Evolutionary conservation across 148 eudicot species (phyloP).

Genomic region (Persicaria tinctoria): DNA sequence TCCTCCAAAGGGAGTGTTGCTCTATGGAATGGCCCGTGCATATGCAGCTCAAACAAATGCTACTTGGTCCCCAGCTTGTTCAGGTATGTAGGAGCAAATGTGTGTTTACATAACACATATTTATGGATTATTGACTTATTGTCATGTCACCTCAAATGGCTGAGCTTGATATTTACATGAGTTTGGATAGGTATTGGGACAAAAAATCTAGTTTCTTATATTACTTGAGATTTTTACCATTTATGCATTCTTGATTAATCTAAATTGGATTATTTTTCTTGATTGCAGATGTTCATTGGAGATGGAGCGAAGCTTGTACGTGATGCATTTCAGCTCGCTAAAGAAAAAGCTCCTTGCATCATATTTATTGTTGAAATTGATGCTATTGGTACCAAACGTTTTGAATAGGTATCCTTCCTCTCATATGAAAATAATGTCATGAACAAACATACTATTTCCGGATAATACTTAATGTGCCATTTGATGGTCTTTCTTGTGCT

Average conservation of each 20-base stretch:
- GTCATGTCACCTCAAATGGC: no score
- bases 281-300: slow-evolving; percentile 81
- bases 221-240: no score
- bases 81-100: slow-evolving; percentile 39
- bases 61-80: slow-evolving; percentile 95
- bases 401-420: slow-evolving; percentile 55
- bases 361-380: slow-evolving; percentile 96
- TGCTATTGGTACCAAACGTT: slow-evolving; percentile 97
- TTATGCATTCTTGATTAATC: background rate
- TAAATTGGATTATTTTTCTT: background rate
- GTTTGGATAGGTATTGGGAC: no score
- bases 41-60: slow-evolving; percentile 99
- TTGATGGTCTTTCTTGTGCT: no score
- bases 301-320: slow-evolving; percentile 99
- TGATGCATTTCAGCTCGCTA: slow-evolving; percentile 95
- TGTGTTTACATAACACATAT: no score
- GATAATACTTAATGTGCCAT: no score
- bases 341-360: slow-evolving; percentile 95
- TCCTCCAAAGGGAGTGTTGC: slow-evolving; percentile 93
- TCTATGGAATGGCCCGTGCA: slow-evolving; percentile 99
- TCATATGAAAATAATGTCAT: no score
- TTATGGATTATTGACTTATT: background rate
- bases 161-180: no score
- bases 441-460: no score
- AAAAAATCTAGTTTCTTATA: no score